phyloP scores from a whole-genome alignment of 305 asterid genomes.

The Solanum hybrid region DNA sequence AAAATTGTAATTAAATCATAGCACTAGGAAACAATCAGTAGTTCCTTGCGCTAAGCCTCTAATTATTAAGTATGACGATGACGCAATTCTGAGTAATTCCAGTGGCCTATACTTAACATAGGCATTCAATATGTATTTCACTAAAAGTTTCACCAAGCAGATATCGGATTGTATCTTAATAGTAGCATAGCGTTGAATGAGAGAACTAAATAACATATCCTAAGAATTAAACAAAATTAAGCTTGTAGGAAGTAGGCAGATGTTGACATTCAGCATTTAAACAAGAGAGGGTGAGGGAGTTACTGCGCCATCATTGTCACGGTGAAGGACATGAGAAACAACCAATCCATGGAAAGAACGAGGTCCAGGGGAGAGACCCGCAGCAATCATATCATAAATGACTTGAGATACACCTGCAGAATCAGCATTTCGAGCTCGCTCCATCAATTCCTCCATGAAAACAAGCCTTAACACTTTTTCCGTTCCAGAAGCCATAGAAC shows the following conservation, averaged over 20 bases:
- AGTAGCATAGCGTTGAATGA: not conserved
- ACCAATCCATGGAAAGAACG: constrained; percentile 87
- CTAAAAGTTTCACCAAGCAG: not conserved
- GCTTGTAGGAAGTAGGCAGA: not conserved
- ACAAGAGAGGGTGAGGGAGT: not conserved
- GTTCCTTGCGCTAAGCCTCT: not conserved
- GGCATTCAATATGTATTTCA: not conserved
- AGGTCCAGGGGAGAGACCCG: constrained; percentile 93
- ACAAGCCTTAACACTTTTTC: constrained; percentile 79
- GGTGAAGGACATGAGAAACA: constrained; percentile 69
- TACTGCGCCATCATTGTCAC: constrained; percentile 86
- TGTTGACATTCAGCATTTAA: not conserved
- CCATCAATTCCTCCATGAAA: constrained; percentile 95
- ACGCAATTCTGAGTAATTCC: not conserved
- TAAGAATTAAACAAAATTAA: not conserved
- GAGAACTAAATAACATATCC: not conserved
- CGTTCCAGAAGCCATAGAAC: constrained; percentile 54
- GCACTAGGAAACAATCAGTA: not conserved
- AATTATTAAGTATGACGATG: not conserved
- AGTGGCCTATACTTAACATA: not conserved
- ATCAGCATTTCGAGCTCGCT: constrained; percentile 58
- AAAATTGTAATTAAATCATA: not conserved
- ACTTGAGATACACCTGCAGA: constrained; percentile 74
- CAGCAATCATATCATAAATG: constrained; percentile 92
- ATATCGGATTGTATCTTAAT: not conserved